phyloP scores from a whole-genome alignment of 192 early-diverging fungal genomes.

The Piromyces finnis region DNA sequence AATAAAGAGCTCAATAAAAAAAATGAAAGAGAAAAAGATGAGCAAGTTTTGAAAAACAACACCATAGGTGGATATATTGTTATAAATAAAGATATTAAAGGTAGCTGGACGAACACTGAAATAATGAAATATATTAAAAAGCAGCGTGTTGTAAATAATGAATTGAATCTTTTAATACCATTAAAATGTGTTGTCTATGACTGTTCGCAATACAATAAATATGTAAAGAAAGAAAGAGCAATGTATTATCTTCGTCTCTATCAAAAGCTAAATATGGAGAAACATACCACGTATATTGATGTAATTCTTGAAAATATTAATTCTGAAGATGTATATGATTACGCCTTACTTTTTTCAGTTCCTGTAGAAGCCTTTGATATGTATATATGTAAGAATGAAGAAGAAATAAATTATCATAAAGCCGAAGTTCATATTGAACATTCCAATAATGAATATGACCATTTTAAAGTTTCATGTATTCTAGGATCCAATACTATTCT shows the following conservation, averaged over 20 bases:
- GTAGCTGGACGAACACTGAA: background rate
- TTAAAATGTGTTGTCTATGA: background rate
- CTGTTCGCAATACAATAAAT: background rate
- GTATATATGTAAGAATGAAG: background rate
- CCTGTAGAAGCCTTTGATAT: background rate
- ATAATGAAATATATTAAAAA: background rate
- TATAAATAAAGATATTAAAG: background rate
- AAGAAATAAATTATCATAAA: background rate
- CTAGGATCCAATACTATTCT: background rate
- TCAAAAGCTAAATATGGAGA: background rate
- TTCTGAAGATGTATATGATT: background rate
- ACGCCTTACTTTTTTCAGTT: background rate
- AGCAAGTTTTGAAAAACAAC: background rate
- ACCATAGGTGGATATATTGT: background rate
- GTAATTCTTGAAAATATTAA: background rate
- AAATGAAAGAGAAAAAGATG: background rate
- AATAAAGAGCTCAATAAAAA: background rate
- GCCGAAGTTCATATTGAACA: background rate
- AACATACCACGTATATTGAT: background rate
- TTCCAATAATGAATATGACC: background rate
- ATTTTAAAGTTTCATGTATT: background rate
- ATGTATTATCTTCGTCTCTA: background rate
- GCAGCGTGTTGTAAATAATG: background rate
- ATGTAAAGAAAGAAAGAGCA: background rate
- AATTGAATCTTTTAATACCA: background rate